Evolutionary conservation across 208 protist species (phyloP).

Genomic region (Crithidia fasciculata): DNA sequence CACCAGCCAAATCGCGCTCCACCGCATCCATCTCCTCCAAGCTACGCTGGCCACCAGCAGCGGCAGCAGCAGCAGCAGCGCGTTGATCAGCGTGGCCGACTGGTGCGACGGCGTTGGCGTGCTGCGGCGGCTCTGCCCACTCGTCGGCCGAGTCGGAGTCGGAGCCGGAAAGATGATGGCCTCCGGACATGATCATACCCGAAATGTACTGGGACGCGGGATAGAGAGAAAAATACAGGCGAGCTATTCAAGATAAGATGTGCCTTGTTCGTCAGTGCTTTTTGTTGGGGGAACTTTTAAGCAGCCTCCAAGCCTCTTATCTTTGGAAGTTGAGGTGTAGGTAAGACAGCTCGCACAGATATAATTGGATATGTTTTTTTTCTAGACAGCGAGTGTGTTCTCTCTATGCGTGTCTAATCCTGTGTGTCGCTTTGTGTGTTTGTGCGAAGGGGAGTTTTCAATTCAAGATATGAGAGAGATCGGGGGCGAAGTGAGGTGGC

Average conservation of each 20-base stretch:
- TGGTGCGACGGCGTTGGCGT: background rate
- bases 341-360: too few relatives aligned
- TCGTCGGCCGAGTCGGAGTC: slow-evolving; percentile 70
- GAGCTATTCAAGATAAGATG: background rate
- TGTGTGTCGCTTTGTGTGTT: too few relatives aligned
- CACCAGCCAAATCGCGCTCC: slow-evolving; percentile 76
- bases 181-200: slow-evolving; percentile 22
- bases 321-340: too few relatives aligned
- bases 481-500: too few relatives aligned
- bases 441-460: too few relatives aligned
- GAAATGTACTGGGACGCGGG: background rate
- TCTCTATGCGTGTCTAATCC: too few relatives aligned
- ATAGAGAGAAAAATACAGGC: background rate
- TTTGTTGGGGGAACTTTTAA: too few relatives aligned
- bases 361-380: too few relatives aligned
- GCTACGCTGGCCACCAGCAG: slow-evolving; percentile 13
- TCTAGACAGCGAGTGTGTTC: too few relatives aligned
- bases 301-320: too few relatives aligned
- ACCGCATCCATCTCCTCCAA: slow-evolving; percentile 51
- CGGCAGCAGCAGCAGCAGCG: slow-evolving; percentile 12
- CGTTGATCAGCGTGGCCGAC: slow-evolving; percentile 5
- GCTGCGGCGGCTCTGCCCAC: slow-evolving; percentile 58
- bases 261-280: background rate
- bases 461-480: too few relatives aligned
- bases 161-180: background rate